Evolutionary conservation across 176 grass and related monocot species (phyloP), one percentile per base, ranked within the genome.

Genomic region (Rhipidocladum racemiflorum): DNA sequence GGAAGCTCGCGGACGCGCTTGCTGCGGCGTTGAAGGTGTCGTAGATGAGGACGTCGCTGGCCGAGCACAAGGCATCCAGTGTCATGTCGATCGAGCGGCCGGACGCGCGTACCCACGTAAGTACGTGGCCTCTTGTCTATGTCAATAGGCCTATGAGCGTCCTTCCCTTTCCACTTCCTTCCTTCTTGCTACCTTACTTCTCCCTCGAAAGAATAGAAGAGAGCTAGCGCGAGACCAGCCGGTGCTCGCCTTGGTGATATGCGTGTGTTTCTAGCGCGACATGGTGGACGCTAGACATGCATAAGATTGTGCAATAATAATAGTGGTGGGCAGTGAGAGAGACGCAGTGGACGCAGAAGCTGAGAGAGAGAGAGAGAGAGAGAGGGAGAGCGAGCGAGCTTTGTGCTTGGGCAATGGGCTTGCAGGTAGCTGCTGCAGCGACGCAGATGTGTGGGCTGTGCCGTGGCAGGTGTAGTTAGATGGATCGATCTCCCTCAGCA

Each of bases 11-110:
- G 12, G 60, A 6, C 16, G 61, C 55, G 0, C 16, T 36, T 15
- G 85, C 70, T 1, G 85, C 29, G 28, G 84, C 80, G 85, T 88
- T 81, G 75, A 88, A 88, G 48, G 89, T 88, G 85, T 74, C 78
- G 82, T 88, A 91, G 86, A 91, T 57, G 83, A 91, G 78, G 32
- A 75, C 60, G 84, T 86, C 79, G 79, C 39, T 27, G 83, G 45
- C 18, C 32, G 76, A 25, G 88, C 76, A 86, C 55, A 91, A 28
- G 50, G 85, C 85, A 2, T 88, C 85, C 55, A 85, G 44, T 28
- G 89, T 70, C 85, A 91, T 91, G 83, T 12, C 77, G 85, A 46
- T 56, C 53, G 54, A 68, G 11, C 29, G 28, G 34, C 30, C 70
- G 12, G 8, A 6, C 38, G 12, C 10, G 13, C 14, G 53, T 36